Evolutionary conservation across 768 basidiomycete genomes (phyloP), one percentile per base, ranked within the genome.

Genomic region (Mycena metata): DNA sequence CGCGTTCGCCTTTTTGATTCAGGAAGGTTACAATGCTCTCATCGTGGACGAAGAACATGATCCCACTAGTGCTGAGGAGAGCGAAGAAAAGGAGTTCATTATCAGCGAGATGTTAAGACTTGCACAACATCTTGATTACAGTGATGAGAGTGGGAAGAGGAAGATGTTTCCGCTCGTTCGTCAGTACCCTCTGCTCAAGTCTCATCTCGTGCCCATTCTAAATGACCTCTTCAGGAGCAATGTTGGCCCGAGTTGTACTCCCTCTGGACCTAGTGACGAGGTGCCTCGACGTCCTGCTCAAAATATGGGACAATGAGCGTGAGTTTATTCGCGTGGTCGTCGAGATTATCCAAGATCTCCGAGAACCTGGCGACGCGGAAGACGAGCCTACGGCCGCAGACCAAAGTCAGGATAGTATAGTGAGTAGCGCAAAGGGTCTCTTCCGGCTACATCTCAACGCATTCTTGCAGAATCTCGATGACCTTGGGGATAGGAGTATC

Each of bases 261-360:
- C 94, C 96, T 0, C 87, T 91, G 58, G 77, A 79, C 15, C 83
- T 97, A 23, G 83, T 96, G 46, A 84, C 90, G 2, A 84, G 84
- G 55, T 96, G 94, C 75, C 83, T 98, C 45, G 96, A 98, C 77
- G 89, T 98, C 9, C 80, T 99, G 57, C 84, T 91, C 62, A 85
- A 84, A 61, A 82, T 96, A 23, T 89, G 92, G 1, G 79, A 87
- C 15, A 89, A 83, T 23, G 96, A 98, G 79, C 84, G 90, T 21
- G 95, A 98, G 77, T 84, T 98, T 41, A 94, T 97, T 71, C 89
- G 92, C 5, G 86, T 96, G 26, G 90, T 96, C 0, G 95, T 97
- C 42, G 96, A 97, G 75, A 90, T 94, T 41, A 87, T 98, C 1
- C 90, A 93, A 60, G 93, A 94, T 66, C 82, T 97, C 12, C 85